Conservation (phyloP, 164 flowering plant genomes). For the Tinospora cordifolia region DNA sequence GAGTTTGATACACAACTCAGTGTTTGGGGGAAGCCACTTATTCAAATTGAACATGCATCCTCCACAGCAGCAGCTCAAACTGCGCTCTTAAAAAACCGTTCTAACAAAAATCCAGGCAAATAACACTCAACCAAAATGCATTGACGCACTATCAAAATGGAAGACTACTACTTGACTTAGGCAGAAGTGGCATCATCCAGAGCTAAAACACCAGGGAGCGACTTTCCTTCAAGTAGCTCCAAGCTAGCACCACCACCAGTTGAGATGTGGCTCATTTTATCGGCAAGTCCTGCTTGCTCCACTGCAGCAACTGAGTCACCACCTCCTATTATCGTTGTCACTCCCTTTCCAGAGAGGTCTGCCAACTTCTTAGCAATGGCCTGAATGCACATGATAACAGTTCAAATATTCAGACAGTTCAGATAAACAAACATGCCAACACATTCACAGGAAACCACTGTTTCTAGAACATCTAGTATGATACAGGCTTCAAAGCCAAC, state of each 20-base stretch:
- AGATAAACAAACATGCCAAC: not conserved
- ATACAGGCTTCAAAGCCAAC: no score
- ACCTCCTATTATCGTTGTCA: slow-evolving; percentile 56
- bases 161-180: not conserved
- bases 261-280: slow-evolving; percentile 58
- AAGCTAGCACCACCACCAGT: slow-evolving; percentile 55
- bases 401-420: not conserved
- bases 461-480: no score
- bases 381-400: slow-evolving; percentile 15
- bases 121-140: not conserved
- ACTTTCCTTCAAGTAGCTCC: slow-evolving; percentile 50
- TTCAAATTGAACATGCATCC: not conserved
- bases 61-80: not conserved
- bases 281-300: slow-evolving; percentile 50
- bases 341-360: slow-evolving; percentile 43
- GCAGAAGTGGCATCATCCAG: slow-evolving; percentile 32
- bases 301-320: slow-evolving; percentile 64
- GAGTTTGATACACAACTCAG: not conserved
- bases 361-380: slow-evolving; percentile 48
- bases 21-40: slow-evolving; percentile 1
- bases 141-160: not conserved
- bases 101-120: not conserved
- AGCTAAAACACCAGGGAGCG: slow-evolving; percentile 55
- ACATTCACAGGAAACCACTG: not conserved
- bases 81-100: not conserved